A percentile compares a stretch with the other conserved stretches of the same genome.
These are phyloP conservation scores for Pueraria montana DNA, from an alignment of 306 rosid species.

Conservation along the genomic window DNA sequence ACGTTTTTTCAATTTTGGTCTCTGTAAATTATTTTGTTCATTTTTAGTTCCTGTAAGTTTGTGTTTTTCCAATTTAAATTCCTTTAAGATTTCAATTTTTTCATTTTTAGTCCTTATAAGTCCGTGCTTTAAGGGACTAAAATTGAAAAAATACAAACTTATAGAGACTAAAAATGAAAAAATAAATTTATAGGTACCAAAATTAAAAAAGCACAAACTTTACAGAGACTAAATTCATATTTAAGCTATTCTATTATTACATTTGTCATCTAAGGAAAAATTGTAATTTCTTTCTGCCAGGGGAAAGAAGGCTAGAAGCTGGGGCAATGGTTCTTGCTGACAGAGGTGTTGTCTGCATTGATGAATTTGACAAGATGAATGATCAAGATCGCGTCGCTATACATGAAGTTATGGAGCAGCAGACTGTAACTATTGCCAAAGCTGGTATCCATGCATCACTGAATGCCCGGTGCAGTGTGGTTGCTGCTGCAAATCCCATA, in stretches of 20 bases:
- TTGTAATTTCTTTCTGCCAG: constrained; percentile 57
- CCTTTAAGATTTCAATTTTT: no score
- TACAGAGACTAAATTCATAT: no score
- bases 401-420: constrained; percentile 99
- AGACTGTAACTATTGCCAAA: constrained; percentile 98
- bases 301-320: constrained; percentile 99
- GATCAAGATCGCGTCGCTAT: constrained; percentile 98
- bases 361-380: constrained; percentile 99
- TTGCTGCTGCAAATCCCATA: constrained; percentile 99
- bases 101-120: no score
- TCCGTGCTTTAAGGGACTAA: no score
- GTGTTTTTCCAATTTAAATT: no score
- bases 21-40: no score
- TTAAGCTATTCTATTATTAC: constrained; percentile 26
- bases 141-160: no score
- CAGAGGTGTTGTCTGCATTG: constrained; percentile 99
- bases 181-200: no score
- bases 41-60: no score
- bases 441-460: constrained; percentile 99
- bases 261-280: constrained; percentile 16
- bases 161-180: no score
- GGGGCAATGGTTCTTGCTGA: constrained; percentile 99
- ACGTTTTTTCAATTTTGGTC: no score
- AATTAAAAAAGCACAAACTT: no score
- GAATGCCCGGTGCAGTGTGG: constrained; percentile 98